These are phyloP conservation scores for Fusarium algeriense DNA, from an alignment of 2,329 filamentous ascomycete species.

Conservation along the genomic window DNA sequence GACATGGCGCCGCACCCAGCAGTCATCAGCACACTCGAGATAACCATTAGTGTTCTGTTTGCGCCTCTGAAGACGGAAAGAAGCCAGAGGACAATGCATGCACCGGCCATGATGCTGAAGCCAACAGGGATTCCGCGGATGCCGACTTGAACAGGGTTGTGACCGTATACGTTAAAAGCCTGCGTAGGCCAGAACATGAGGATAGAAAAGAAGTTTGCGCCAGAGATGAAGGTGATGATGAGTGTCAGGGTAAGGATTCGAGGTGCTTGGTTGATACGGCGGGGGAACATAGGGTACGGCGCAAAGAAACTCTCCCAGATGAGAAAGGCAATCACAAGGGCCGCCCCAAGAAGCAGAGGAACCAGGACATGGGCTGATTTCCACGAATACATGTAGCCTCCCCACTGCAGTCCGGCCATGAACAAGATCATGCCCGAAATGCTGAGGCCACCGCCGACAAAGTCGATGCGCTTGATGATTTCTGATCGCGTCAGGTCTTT, in stretches of 20 bases:
- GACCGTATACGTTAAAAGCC: neutral
- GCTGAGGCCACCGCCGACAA: neutral
- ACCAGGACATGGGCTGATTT: neutral
- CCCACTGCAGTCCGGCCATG: conserved; percentile 1
- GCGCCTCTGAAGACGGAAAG: neutral
- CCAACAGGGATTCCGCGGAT: neutral
- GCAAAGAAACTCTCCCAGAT: neutral
- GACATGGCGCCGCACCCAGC: neutral
- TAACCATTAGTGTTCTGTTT: neutral
- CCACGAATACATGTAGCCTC: neutral
- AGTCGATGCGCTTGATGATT: neutral
- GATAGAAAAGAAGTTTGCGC: neutral
- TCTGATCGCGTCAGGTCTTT: fast-evolving
- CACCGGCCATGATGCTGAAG: neutral
- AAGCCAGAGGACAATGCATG: neutral
- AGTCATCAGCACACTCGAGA: neutral
- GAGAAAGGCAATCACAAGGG: neutral
- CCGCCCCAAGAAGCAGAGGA: neutral
- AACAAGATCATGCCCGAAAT: neutral
- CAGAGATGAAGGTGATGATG: neutral
- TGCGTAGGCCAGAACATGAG: conserved; percentile 2
- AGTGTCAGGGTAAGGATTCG: neutral
- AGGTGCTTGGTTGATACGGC: neutral
- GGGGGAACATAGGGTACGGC: neutral
- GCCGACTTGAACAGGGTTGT: neutral